A percentile compares a stretch with the other conserved stretches of the same genome.
phyloP scores from a whole-genome alignment of 495 filamentous ascomycete genomes.

The Barbatosphaeria neglecta region DNA sequence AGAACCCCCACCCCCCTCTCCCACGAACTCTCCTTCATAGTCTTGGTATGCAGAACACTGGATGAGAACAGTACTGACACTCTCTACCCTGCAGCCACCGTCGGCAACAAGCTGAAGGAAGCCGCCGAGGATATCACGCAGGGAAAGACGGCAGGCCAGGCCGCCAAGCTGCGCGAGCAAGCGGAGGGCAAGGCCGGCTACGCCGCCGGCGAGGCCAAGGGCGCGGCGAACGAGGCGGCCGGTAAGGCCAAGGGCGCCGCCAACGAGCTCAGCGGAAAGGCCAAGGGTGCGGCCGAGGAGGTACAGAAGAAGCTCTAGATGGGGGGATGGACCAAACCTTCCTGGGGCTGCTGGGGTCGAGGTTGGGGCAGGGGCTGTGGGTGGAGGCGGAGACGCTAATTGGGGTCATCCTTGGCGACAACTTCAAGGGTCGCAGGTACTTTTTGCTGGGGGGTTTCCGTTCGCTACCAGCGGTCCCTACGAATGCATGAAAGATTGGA shows the following conservation, averaged over 20 bases:
- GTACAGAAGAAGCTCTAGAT: constrained; percentile 6
- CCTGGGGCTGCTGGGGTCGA: too few species aligned
- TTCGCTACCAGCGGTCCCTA: too few species aligned
- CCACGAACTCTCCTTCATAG: not conserved
- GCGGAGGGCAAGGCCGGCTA: constrained; percentile 20
- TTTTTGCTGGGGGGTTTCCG: too few species aligned
- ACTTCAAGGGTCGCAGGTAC: too few species aligned
- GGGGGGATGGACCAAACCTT: too few species aligned
- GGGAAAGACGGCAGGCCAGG: constrained; percentile 15
- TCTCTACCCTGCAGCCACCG: constrained; percentile 20
- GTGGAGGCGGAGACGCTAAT: too few species aligned
- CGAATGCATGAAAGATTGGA: too few species aligned
- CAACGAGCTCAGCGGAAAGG: constrained; percentile 16
- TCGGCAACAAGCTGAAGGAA: constrained; percentile 33
- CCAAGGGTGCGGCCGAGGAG: constrained; percentile 12
- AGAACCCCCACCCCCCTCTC: not conserved
- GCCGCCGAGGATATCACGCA: constrained; percentile 12
- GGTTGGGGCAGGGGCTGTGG: too few species aligned
- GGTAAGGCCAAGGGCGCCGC: constrained; percentile 20
- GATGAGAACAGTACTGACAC: not conserved
- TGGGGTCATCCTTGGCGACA: too few species aligned
- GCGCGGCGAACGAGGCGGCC: constrained; percentile 17
- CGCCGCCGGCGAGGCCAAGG: constrained; percentile 22
- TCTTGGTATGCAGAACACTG: too few species aligned
- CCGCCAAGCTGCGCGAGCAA: constrained; percentile 12